phyloP scores from a whole-genome alignment of 495 filamentous ascomycete genomes.

The Penicillium longicatenatum region DNA sequence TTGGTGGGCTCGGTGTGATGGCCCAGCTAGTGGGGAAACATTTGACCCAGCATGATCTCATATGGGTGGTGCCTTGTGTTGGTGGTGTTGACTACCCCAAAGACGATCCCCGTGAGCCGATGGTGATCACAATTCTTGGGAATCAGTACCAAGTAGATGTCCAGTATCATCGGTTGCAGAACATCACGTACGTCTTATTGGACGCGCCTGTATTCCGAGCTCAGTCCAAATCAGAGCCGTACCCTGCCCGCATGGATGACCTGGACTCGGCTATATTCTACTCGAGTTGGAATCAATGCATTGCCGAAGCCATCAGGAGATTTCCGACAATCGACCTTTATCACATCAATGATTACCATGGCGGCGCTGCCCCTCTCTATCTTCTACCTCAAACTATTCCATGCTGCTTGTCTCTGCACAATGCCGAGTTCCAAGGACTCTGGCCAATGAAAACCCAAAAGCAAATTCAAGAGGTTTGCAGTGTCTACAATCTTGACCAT shows the following conservation, averaged over 20 bases:
- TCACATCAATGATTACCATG: slow-evolving; percentile 83
- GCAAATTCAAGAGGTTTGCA: slow-evolving; percentile 68
- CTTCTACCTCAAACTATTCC: slow-evolving; percentile 59
- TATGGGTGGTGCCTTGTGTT: slow-evolving; percentile 74
- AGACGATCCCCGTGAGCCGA: slow-evolving; percentile 61
- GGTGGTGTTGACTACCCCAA: slow-evolving; percentile 67
- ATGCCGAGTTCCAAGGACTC: slow-evolving; percentile 74
- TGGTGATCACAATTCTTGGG: slow-evolving; percentile 63
- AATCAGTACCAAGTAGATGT: slow-evolving; percentile 64
- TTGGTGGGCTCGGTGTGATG: slow-evolving; percentile 71
- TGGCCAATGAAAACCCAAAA: slow-evolving; percentile 73
- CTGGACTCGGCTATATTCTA: slow-evolving; percentile 71
- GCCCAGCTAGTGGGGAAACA: slow-evolving; percentile 71
- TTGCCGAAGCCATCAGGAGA: slow-evolving; percentile 61
- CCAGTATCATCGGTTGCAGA: slow-evolving; percentile 64
- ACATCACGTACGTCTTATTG: slow-evolving; percentile 73
- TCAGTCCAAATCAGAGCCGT: slow-evolving; percentile 68
- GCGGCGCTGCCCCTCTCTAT: slow-evolving; percentile 70
- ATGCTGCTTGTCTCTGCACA: slow-evolving; percentile 54
- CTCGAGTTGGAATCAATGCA: slow-evolving; percentile 72
- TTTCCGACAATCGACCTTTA: slow-evolving; percentile 67
- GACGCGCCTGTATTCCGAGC: slow-evolving; percentile 72
- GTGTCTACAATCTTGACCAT: slow-evolving; percentile 63
- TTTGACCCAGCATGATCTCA: slow-evolving; percentile 64
- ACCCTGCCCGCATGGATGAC: slow-evolving; percentile 74